These are phyloP conservation scores for Bromus sterilis DNA, from an alignment of 176 grass and related monocot species.

Conservation along the genomic window DNA sequence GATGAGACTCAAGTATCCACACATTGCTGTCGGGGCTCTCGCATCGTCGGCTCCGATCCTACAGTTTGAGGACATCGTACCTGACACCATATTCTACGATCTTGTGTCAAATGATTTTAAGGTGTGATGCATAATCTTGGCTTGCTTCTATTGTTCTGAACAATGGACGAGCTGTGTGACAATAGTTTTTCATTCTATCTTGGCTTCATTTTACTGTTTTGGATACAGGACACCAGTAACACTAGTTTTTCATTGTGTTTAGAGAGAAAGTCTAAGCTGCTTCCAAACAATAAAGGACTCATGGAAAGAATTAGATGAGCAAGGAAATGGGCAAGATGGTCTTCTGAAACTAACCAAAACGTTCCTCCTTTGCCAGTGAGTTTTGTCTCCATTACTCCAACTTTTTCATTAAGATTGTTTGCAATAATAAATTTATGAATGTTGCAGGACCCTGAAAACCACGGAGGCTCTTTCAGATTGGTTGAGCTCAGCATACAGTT, in stretches of 20 bases:
- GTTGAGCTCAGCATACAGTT: constrained; percentile 90
- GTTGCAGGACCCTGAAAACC: constrained; percentile 58
- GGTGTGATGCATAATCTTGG: constrained; percentile 19
- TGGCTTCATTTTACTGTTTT: neutral
- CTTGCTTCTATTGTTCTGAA: neutral
- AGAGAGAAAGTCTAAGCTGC: constrained; percentile 85
- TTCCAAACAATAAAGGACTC: constrained; percentile 81
- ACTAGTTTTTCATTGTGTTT: constrained; percentile 19
- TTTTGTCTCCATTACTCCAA: neutral
- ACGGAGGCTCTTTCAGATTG: constrained; percentile 67
- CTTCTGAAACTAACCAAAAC: constrained; percentile 74
- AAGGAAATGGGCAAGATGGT: constrained; percentile 47
- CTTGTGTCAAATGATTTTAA: constrained; percentile 92
- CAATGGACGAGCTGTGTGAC: neutral
- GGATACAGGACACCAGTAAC: neutral
- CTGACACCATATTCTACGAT: constrained; percentile 68
- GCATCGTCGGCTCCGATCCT: constrained; percentile 85
- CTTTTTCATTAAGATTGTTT: neutral
- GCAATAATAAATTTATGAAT: neutral
- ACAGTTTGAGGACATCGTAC: constrained; percentile 94
- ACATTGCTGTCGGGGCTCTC: constrained; percentile 76
- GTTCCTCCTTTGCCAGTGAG: constrained; percentile 78
- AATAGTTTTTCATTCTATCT: neutral
- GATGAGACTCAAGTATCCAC: constrained; percentile 97
- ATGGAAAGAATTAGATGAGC: constrained; percentile 61